A percentile compares a stretch with the other conserved stretches of the same genome.
Evolutionary conservation across 1,284 basidiomycete species (phyloP).

Genomic region (Trichosporon asahii): DNA sequence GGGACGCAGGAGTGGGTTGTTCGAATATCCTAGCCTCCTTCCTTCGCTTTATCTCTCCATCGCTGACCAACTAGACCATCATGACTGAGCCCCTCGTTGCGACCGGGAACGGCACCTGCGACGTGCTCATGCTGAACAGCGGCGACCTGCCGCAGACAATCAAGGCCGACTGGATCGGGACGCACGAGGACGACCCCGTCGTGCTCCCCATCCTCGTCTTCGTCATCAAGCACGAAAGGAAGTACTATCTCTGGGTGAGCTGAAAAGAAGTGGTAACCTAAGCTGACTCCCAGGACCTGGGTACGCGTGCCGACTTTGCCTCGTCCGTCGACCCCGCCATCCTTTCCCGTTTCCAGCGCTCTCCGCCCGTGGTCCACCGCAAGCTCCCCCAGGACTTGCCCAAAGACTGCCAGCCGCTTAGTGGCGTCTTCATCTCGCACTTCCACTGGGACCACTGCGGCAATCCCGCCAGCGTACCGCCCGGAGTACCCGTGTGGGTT

Average conservation of each 20-base stretch:
- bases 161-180: constrained; percentile 12
- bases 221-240: constrained; percentile 12
- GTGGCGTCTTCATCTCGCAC: constrained; percentile 15
- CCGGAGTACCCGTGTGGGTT: constrained; percentile 6
- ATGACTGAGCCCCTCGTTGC: background rate
- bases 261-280: too few species aligned
- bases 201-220: constrained; percentile 12
- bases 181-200: background rate
- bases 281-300: constrained; percentile 13
- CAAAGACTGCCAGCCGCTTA: background rate
- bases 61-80: background rate
- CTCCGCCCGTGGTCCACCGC: background rate
- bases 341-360: background rate
- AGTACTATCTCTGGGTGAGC: constrained; percentile 17
- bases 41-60: background rate
- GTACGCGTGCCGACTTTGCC: constrained; percentile 10
- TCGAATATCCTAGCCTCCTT: background rate
- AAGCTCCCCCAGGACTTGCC: constrained; percentile 6
- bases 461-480: background rate
- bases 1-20: background rate
- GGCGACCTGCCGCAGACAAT: constrained; percentile 2
- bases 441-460: constrained; percentile 19
- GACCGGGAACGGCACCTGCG: constrained; percentile 2
- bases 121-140: constrained; percentile 15
- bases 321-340: background rate